Base-by-base conservation (phyloP, 2,329 filamentous ascomycete genomes). In the Fusarium zealandicum region DNA sequence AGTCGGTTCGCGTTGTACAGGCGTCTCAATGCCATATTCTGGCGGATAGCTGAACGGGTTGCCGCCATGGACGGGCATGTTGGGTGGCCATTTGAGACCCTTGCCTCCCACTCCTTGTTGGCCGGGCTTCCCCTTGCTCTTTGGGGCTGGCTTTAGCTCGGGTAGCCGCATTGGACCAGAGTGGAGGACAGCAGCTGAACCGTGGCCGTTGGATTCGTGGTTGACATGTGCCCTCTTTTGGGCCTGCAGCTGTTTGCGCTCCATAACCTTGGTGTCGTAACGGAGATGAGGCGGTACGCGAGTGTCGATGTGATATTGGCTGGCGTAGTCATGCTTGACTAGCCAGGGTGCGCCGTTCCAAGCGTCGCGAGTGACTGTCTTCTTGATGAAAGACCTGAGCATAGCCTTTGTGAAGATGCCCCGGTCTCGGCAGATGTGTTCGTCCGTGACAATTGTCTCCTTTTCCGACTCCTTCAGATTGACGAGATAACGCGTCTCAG, bases 321-420 rank as follows among this genome's bases (percentile, higher is more conserved):
- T 85, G 1, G 95, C 95, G 54, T 96, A 87, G 47, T 92, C 87
- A 30, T 89, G 83, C 75, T 96, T 97, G 14, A 98, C 93, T 49
- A 96, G 78, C 95, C 95, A 99, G 0, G 95, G 93, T 1, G 95
- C 95, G n/a, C 93, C 93, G 56, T 87, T 93, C 92, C 93, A 98
- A 4, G 92, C 85, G 69, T 98, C 95, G 57, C 93, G 82, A 2
- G 88, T 89, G n/a, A 97, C 89, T 0, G 92, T 95, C 73, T 96
- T 93, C 72, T 96, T 96, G 61, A 99, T 90, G 63, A 97, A 99
- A 6, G 92, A 92, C 28, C 93, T 87, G 33, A 99, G 80, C 72
- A 97, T 93, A 41, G 93, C 88, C 75, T 99, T 98, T 22, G 93
- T 97, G 71, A 98, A 99, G 39, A 91, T 84, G 67, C 93, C 96